These are phyloP conservation scores for Chlamydomonas incerta DNA, from an alignment of 139 green algal species.

Conservation along the genomic window DNA sequence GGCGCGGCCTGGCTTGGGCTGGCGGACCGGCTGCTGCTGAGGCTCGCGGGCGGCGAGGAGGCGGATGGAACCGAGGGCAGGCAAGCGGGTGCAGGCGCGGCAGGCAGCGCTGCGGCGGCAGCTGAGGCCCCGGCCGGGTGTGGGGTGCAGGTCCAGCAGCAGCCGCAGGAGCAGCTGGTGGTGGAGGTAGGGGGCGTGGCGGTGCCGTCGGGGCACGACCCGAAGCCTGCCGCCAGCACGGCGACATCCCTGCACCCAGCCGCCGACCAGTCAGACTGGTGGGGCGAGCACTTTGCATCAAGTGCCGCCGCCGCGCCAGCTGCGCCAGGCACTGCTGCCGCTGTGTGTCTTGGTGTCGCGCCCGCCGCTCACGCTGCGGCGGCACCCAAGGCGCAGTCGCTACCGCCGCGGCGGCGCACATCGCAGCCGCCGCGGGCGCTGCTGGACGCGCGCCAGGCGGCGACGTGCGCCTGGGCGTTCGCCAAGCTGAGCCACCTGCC, in stretches of 20 bases:
- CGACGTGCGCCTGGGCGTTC: constrained; percentile 24
- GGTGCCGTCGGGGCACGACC: not conserved
- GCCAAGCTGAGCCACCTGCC: constrained; percentile 15
- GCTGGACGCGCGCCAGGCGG: constrained; percentile 1
- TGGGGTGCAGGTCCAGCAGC: no score
- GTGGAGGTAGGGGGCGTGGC: not conserved
- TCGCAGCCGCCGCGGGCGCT: not conserved
- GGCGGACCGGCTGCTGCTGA: not conserved
- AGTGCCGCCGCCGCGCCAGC: not conserved
- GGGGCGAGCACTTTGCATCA: not conserved
- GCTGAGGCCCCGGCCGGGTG: no score
- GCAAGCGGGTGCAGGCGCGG: no score
- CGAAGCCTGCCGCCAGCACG: not conserved
- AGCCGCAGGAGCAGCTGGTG: no score
- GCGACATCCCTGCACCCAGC: no score
- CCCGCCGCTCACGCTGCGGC: no score
- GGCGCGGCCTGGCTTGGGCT: not conserved
- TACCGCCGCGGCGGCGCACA: not conserved
- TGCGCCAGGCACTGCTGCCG: no score
- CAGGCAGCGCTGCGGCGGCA: no score
- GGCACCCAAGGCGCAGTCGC: not conserved
- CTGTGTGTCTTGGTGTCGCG: no score
- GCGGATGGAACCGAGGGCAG: no score
- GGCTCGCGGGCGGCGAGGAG: not conserved
- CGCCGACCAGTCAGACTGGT: not conserved